These are phyloP conservation scores for Ilyonectria robusta DNA, from an alignment of 2,329 filamentous ascomycete genomes.

Conservation along the genomic window DNA sequence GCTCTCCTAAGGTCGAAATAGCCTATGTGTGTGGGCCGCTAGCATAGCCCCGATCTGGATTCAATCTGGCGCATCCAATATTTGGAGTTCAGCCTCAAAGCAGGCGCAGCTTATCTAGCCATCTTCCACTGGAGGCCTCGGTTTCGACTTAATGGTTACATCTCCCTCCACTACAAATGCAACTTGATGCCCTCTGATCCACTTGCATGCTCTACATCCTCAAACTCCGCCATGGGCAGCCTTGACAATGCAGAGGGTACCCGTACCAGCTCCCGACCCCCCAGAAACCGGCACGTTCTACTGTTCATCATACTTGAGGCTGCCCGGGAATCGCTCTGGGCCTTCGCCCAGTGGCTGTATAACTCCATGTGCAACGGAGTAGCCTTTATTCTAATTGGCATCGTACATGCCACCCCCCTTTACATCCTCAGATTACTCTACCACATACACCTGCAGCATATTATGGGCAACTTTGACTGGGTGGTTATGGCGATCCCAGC, in stretches of 20 bases:
- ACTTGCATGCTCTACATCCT: background rate
- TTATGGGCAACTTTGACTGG: background rate
- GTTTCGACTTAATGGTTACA: background rate
- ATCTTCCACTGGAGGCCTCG: background rate
- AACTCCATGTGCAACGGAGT: background rate
- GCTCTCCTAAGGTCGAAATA: too few relatives aligned
- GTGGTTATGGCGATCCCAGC: background rate
- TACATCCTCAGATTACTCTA: slow-evolving; percentile 6
- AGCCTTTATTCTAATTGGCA: background rate
- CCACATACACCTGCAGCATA: background rate
- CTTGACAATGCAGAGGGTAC: background rate
- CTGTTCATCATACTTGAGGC: slow-evolving; percentile 17
- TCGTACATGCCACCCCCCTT: slow-evolving; percentile 1
- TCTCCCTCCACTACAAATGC: too few relatives aligned
- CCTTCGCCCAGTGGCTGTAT: background rate
- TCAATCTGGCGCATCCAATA: too few relatives aligned
- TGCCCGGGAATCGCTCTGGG: slow-evolving; percentile 2
- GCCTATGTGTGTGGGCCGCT: too few relatives aligned
- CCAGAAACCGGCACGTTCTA: slow-evolving; percentile 1
- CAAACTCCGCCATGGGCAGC: background rate
- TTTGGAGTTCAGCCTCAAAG: background rate
- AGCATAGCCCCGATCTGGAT: too few relatives aligned
- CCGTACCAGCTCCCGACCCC: background rate
- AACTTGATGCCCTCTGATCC: background rate
- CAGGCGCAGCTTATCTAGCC: background rate